Evolutionary conservation across 495 filamentous ascomycete genomes (phyloP).

Genomic region (Wilcoxina mikolae): DNA sequence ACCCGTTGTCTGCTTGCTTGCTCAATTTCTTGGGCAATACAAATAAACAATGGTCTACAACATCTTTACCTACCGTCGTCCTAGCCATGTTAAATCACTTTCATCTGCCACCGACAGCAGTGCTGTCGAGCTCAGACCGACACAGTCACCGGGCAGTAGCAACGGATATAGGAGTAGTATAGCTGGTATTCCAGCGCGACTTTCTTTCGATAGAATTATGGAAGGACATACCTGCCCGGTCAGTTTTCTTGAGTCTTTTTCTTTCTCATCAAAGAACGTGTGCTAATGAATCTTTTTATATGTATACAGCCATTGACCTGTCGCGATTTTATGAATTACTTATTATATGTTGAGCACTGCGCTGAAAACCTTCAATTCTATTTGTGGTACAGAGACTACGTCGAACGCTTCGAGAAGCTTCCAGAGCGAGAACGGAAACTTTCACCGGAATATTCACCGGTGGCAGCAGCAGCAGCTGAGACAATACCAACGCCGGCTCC

Average conservation of each 20-base stretch:
- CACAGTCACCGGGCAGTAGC: neutral
- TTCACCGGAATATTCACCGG: conserved; percentile 39
- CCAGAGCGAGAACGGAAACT: conserved; percentile 39
- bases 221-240: conserved; percentile 64
- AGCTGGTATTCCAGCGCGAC: conserved; percentile 47
- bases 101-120: neutral
- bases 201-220: conserved; percentile 59
- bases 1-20: neutral
- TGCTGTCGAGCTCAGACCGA: neutral
- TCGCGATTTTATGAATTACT: conserved; percentile 69
- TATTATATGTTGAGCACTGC: conserved; percentile 55
- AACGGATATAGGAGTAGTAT: neutral
- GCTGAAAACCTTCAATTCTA: conserved; percentile 72
- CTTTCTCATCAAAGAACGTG: neutral
- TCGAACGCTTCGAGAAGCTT: conserved; percentile 42
- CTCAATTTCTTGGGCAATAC: neutral
- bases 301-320: conserved; percentile 49
- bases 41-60: conserved; percentile 8
- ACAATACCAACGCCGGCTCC: neutral
- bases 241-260: conserved; percentile 25
- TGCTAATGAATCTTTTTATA: neutral
- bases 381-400: conserved; percentile 58
- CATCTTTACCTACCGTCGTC: conserved; percentile 5
- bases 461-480: neutral
- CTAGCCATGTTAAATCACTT: neutral